Evolutionary conservation across 2,329 filamentous ascomycete species (phyloP), one percentile per base, ranked within the genome.

Genomic region (Fusarium sp.): DNA sequence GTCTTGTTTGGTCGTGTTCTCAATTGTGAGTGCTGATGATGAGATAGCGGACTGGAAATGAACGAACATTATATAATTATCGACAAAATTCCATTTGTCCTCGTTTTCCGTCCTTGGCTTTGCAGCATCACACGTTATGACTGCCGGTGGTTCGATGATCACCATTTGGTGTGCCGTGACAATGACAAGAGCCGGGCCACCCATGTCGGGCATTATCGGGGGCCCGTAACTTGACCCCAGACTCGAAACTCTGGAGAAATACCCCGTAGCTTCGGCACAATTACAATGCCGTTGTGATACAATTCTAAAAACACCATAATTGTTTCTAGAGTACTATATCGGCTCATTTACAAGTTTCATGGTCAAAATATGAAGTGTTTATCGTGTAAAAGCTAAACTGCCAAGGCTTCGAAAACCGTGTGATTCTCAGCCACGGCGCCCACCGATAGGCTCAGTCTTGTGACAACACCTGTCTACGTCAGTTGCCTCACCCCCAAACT

Each of bases 61-160:
- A 42, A 36, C 6, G 3, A n/a, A 11, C 56, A 30, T 68, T 76
- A 75, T 77, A 77, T 77, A 77, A 30, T 28, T 24, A 24, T 30
- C 36, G 26, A 45, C 12, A 6, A 50, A 57, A 42, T 44, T 5
- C 12, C 7, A 51, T 20, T 34, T 57, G 55, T 55, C 54, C 59
- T 71, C 42, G 60, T 47, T 60, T 66, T 24, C 41, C 42, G 17
- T 52, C 26, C 59, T 36, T 38, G 52, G 47, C 26, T n/a, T 42
- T 22, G 11, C 45, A 28, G 45, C 50, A 65, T 74, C 63, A 66
- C 68, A 68, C 64, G 75, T 77, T 75, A 50, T 73, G 47, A 76
- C 52, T 62, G 60, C 68, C 42, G 42, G 70, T 77, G 75, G 75
- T 66, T 68, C 75, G 75, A 77, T 71, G 47, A 74, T 77, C 56